Evolutionary conservation across 2,329 filamentous ascomycete species (phyloP), one percentile per base, ranked within the genome.

Genomic region (Emydomyces testavorans): DNA sequence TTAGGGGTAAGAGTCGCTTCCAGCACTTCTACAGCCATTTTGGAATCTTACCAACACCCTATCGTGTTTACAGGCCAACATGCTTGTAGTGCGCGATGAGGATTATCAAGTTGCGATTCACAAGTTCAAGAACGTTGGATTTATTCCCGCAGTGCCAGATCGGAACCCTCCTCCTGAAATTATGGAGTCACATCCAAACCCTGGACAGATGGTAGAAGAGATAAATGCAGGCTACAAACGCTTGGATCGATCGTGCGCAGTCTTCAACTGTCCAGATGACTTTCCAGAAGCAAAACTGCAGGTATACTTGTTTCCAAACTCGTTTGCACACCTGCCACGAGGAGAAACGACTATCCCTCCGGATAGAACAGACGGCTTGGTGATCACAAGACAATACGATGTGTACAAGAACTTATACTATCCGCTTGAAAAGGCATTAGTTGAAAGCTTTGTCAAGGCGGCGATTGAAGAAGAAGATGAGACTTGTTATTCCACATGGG

Each of bases 391-490:
- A 37, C 20, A 44, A 36, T 51, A 18, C 36, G 26, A 51, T 36
- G 52, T 39, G 39, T 53, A 56, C 40, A 44, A 41, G 26, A 57
- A 54, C 52, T 35, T 57, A 36, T 21, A 40, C 36, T 57, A 55
- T 20, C 54, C 52, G 35, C 50, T 54, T 8, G 53, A 57, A 39
- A 28, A 26, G 32, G 40, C 46, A 37, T 39, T 59, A 35, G 53
- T 54, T 36, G 54, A 55, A 51, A 59, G 56, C 48, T 55, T 59
- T 56, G 53, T 59, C 34, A 58, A 54, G 44, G 53, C 53, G 45
- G 55, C 53, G 4, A 52, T 60, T 23, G 56, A 59, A 48, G 58
- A 59, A 51, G 53, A 54, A 36, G 49, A 38, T 28, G 45, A 52
- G 1, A 3, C 29, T 8, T 45, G 42, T 23, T 53, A 45, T 49